Conservation (phyloP, 2,329 filamentous ascomycete genomes). For the Dactylellina sp. region DNA sequence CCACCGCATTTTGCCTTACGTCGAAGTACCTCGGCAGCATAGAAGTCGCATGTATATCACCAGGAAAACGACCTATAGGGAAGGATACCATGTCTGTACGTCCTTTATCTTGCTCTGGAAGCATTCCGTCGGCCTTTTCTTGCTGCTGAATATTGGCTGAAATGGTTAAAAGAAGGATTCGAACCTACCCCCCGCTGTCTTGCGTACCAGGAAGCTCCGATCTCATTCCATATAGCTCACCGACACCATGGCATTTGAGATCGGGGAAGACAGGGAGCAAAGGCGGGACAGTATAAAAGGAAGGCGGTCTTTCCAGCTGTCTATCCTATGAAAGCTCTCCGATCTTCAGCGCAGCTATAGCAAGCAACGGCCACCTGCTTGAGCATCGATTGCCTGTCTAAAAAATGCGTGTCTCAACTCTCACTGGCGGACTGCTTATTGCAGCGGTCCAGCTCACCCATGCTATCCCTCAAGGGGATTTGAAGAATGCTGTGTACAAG, state of each 20-base stretch:
- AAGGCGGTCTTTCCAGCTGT: slow-evolving; percentile 19
- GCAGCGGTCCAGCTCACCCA: slow-evolving; percentile 36
- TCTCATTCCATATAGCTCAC: slow-evolving; percentile 11
- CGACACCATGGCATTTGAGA: slow-evolving; percentile 16
- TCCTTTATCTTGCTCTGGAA: slow-evolving; percentile 8
- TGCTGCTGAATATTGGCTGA: slow-evolving; percentile 44
- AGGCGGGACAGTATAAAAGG: slow-evolving; percentile 40
- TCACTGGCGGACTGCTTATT: slow-evolving; percentile 48
- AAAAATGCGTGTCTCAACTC: slow-evolving; percentile 53
- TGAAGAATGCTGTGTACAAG: slow-evolving; percentile 46
- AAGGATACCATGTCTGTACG: slow-evolving; percentile 3
- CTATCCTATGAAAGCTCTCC: slow-evolving; percentile 33
- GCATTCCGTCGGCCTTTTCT: slow-evolving; percentile 13
- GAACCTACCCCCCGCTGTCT: slow-evolving; percentile 23
- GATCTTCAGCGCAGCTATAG: slow-evolving; percentile 47
- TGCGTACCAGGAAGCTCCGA: slow-evolving; percentile 21
- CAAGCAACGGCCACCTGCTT: slow-evolving; percentile 20
- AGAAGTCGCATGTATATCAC: slow-evolving; percentile 17
- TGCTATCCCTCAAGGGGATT: slow-evolving; percentile 36
- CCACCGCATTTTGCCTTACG: slow-evolving; percentile 19
- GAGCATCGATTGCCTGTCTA: slow-evolving; percentile 38
- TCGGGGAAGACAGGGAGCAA: slow-evolving; percentile 19
- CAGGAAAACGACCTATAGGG: slow-evolving; percentile 45
- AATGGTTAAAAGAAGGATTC: slow-evolving; percentile 35
- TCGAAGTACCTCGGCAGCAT: slow-evolving; percentile 9